phyloP scores from a whole-genome alignment of 1,139 yeast genomes.

The Debaryomyces sp. region DNA sequence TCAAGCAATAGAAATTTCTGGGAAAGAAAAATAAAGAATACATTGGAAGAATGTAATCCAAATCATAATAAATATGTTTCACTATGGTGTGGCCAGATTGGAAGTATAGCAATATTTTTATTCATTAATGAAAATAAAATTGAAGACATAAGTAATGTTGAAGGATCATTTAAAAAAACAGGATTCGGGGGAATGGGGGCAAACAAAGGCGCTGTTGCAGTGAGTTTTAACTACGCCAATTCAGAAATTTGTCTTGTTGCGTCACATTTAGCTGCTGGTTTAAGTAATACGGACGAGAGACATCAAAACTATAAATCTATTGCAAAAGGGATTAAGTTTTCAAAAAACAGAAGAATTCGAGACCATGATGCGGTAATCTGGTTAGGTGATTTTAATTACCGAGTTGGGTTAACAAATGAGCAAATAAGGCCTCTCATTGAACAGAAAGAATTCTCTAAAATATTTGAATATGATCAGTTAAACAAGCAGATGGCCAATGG shows the following conservation, averaged over 20 bases:
- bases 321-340: conserved; percentile 56
- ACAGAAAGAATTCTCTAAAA: conserved; percentile 49
- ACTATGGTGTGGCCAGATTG: conserved; percentile 86
- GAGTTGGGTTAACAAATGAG: conserved; percentile 71
- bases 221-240: conserved; percentile 74
- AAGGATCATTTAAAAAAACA: conserved; percentile 83
- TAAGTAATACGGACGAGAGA: conserved; percentile 73
- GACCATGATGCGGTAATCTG: conserved; percentile 90
- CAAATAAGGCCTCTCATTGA: conserved; percentile 61
- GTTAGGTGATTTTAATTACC: conserved; percentile 91
- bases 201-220: conserved; percentile 92
- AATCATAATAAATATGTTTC: conserved; percentile 58
- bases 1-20: conserved; percentile 70
- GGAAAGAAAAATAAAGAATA: conserved; percentile 68
- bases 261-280: conserved; percentile 92
- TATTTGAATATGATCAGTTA: conserved; percentile 78
- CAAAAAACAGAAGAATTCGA: conserved; percentile 50
- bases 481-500: conserved; percentile 70
- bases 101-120: conserved; percentile 83
- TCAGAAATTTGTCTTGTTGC: conserved; percentile 79
- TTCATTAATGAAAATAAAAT: conserved; percentile 60
- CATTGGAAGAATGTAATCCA: conserved; percentile 49
- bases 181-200: conserved; percentile 96
- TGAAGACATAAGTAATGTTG: conserved; percentile 61
- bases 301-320: conserved; percentile 80